phyloP scores from a whole-genome alignment of 768 basidiomycete species.

The Lactarius hatsudake region DNA sequence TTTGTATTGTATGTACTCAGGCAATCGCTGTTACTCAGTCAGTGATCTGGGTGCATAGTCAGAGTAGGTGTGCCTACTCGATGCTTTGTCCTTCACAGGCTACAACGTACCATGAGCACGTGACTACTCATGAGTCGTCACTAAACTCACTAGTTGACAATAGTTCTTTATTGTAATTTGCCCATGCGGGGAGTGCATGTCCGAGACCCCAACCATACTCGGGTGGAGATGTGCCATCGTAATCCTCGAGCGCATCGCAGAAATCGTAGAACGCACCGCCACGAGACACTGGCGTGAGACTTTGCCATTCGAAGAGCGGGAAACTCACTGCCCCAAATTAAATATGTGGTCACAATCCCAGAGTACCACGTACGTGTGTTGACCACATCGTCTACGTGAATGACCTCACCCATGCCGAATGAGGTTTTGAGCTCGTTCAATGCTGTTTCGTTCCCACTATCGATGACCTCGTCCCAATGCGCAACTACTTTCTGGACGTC shows the following conservation, averaged over 20 bases:
- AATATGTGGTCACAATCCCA: constrained; percentile 38
- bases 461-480: not conserved
- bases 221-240: not conserved
- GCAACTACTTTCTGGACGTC: constrained; percentile 42
- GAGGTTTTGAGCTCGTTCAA: not conserved
- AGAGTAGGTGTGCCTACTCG: not conserved
- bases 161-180: not conserved
- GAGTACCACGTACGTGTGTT: constrained; percentile 43
- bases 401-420: constrained; percentile 33
- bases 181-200: not conserved
- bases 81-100: not conserved
- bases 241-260: not conserved
- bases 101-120: not conserved
- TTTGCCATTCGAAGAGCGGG: not conserved
- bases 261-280: not conserved
- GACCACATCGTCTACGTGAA: constrained; percentile 66
- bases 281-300: not conserved
- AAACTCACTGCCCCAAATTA: constrained; percentile 49
- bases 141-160: not conserved
- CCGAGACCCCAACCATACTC: not conserved
- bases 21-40: constrained; percentile 32
- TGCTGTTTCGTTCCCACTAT: not conserved
- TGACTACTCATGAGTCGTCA: not conserved
- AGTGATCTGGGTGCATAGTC: not conserved
- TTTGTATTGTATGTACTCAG: constrained; percentile 43